A percentile compares a stretch with the other conserved stretches of the same genome.
Conservation (phyloP, 1,284 basidiomycete species). For the Erythrobasidium hasegawianum region DNA sequence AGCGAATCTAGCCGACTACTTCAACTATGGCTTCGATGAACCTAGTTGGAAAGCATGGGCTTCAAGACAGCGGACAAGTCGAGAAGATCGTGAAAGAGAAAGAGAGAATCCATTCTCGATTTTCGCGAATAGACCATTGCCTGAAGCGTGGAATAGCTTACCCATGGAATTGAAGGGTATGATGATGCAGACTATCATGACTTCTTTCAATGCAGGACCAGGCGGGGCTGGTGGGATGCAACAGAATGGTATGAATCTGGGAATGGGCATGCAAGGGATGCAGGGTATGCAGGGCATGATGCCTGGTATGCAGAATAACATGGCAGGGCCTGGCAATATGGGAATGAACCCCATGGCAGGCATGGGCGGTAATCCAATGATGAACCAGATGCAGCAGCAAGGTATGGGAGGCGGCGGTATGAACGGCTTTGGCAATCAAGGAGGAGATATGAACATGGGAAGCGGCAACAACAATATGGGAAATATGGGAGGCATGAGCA, state of each 20-base stretch:
- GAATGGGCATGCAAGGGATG: conserved; percentile 56
- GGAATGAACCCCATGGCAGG: conserved; percentile 7
- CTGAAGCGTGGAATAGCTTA: conserved; percentile 61
- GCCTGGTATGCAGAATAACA: conserved; percentile 47
- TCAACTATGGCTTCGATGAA: conserved; percentile 99
- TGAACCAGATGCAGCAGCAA: background rate
- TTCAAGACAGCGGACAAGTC: conserved; percentile 74
- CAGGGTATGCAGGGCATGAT: conserved; percentile 54
- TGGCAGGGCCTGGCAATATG: conserved; percentile 8
- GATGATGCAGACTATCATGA: conserved; percentile 45
- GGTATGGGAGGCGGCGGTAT: conserved; percentile 6
- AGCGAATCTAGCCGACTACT: conserved; percentile 93
- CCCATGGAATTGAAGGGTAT: conserved; percentile 43
- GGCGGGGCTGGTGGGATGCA: conserved; percentile 48
- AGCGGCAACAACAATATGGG: conserved; percentile 1
- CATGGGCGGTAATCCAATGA: background rate
- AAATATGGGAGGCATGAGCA: conserved; percentile 4
- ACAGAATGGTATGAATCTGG: conserved; percentile 35
- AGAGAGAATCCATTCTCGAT: conserved; percentile 44
- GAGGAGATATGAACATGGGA: conserved; percentile 26
- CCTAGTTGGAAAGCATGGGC: conserved; percentile 90
- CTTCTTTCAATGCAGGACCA: conserved; percentile 32
- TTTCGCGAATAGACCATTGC: conserved; percentile 61
- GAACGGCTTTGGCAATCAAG: conserved; percentile 1
- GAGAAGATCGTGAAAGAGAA: conserved; percentile 64